These are phyloP conservation scores for Macrocybe gigantea DNA, from an alignment of 768 basidiomycete genomes.

Conservation along the genomic window DNA sequence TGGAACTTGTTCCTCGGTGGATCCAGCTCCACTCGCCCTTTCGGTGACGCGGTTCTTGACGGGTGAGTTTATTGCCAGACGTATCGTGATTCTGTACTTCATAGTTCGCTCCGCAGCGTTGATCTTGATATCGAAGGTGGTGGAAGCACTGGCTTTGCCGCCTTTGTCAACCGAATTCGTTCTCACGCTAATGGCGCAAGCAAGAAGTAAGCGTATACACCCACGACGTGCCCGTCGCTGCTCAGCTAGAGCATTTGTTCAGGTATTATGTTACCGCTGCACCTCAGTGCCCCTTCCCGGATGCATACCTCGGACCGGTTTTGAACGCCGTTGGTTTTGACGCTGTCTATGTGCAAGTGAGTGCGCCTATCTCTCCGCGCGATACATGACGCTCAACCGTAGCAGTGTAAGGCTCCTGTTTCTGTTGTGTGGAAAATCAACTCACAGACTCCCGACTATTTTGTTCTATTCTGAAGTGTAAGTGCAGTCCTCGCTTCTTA, in stretches of 20 bases:
- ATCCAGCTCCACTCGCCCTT: slow-evolving; percentile 49
- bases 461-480: slow-evolving; percentile 9
- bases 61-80: slow-evolving; percentile 30
- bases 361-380: slow-evolving; percentile 17
- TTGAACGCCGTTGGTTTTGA: slow-evolving; percentile 58
- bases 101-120: slow-evolving; percentile 23
- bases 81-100: neutral
- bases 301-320: slow-evolving; percentile 45
- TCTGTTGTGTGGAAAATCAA: slow-evolving; percentile 5
- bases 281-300: slow-evolving; percentile 57
- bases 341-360: slow-evolving; percentile 63
- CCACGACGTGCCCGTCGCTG: neutral
- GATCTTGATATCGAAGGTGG: slow-evolving; percentile 68
- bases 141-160: slow-evolving; percentile 33
- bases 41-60: slow-evolving; percentile 59
- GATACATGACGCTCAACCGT: neutral
- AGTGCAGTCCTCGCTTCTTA: neutral
- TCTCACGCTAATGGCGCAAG: slow-evolving; percentile 36
- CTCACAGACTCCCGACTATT: neutral
- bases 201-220: slow-evolving; percentile 34
- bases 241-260: slow-evolving; percentile 1
- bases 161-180: slow-evolving; percentile 42
- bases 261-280: slow-evolving; percentile 54
- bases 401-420: neutral
- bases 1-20: slow-evolving; percentile 72